Evolutionary conservation across 2,329 filamentous ascomycete species (phyloP).

Genomic region (Sclerotinia subarctica): DNA sequence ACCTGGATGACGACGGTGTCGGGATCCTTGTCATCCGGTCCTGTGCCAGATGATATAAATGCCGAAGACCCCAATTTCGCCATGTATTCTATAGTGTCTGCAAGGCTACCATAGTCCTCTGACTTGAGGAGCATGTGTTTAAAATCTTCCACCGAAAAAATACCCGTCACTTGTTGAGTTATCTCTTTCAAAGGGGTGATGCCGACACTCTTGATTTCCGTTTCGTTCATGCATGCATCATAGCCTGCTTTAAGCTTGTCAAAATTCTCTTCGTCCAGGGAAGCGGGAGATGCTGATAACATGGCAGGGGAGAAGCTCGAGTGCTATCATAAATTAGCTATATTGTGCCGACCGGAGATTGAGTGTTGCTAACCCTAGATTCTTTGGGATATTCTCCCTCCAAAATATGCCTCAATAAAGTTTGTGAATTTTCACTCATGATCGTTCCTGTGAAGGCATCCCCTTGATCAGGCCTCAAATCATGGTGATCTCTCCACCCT

Average conservation of each 20-base stretch:
- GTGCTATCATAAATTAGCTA: constrained; percentile 40
- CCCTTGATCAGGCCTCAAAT: constrained; percentile 62
- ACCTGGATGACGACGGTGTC: constrained; percentile 44
- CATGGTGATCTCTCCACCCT: constrained; percentile 62
- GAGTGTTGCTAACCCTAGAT: constrained; percentile 38
- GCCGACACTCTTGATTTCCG: constrained; percentile 53
- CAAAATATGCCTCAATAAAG: constrained; percentile 59
- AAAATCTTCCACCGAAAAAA: constrained; percentile 41
- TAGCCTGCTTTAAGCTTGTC: constrained; percentile 63
- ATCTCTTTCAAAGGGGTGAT: constrained; percentile 54
- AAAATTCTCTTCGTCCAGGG: constrained; percentile 60
- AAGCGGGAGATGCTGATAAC: constrained; percentile 40
- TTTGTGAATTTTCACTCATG: constrained; percentile 59
- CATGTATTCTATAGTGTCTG: constrained; percentile 48
- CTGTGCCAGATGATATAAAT: constrained; percentile 34
- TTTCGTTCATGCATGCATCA: constrained; percentile 62
- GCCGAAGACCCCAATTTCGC: constrained; percentile 45
- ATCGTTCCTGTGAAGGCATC: constrained; percentile 58
- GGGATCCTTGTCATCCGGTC: constrained; percentile 46
- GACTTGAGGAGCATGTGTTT: constrained; percentile 26
- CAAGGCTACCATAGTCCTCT: constrained; percentile 40
- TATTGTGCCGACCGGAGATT: neutral
- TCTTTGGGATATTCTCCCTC: constrained; percentile 53
- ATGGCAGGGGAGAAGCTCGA: constrained; percentile 48
- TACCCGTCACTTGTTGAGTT: constrained; percentile 49